Base-by-base conservation (phyloP, 805 yeast species). In the Barnettozyma pratensis region DNA sequence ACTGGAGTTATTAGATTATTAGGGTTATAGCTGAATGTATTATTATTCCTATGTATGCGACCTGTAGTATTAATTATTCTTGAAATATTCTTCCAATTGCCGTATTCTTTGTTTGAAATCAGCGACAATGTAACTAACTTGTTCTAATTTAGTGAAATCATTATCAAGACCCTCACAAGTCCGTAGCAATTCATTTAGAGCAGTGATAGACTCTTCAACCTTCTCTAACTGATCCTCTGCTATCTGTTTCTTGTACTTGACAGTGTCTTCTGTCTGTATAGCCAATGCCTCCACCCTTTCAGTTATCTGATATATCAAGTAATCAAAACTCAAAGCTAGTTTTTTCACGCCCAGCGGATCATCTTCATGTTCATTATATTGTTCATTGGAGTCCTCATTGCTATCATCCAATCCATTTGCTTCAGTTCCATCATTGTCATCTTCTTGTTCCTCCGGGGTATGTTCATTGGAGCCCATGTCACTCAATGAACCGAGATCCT, bases 301-400 rank as follows among this genome's bases (percentile, higher is more conserved):
- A 41, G 75, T 73, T 44, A 86, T 81, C 59, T 78, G 80, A 66
- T 70, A 82, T 60, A 85, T 61, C 37, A 86, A 63, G 55, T 83
- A 82, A 56, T 86, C 92, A 60, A 77, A 85, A 46, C 75, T 76
- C 27, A 83, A 68, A 0, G 86, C 78, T 39, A 86, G 66, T 48
- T 76, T 73, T 55, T 79, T 76, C 14, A 85, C 72, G 10, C 81
- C 78, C 28, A 85, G 66, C 1, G 89, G 88, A 63, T 85, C 91
- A 27, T 74, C 77, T 5, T 65, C 69, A 5, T 64, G 67, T 12
- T 58, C 63, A 25, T 53, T 49, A 31, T 57, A 58, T 6, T 11
- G n/a, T 43, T 19, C 19, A 29, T 25, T 5, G 35, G 35, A 7
- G 5, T 30, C 4, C n/a, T 50, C 55, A 14, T 52, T 9, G 34